These are phyloP conservation scores for Fusarium coffeatum DNA, from an alignment of 2,329 filamentous ascomycete genomes.

Conservation along the genomic window DNA sequence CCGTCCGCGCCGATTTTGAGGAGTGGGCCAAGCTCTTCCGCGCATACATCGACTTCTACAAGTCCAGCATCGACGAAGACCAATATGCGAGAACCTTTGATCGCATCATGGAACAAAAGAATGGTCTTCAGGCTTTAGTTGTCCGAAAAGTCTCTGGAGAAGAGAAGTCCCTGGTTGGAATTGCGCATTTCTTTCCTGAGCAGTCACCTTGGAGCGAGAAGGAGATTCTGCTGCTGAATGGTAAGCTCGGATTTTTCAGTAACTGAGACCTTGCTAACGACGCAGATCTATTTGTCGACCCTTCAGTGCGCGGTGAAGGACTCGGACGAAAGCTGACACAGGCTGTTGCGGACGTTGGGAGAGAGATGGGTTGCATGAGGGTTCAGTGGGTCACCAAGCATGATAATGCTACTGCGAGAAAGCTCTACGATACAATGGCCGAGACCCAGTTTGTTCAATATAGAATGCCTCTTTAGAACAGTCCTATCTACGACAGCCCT, in stretches of 20 bases:
- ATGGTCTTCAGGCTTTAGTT: conserved; percentile 18
- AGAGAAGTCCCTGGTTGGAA: conserved; percentile 2
- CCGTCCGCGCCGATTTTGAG: conserved; percentile 8
- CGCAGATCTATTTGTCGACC: conserved; percentile 23
- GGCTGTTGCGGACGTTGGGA: conserved; percentile 25
- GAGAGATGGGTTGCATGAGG: conserved; percentile 21
- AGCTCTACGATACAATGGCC: conserved; percentile 30
- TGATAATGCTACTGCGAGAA: conserved; percentile 20
- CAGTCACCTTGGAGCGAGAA: conserved; percentile 37
- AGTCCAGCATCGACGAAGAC: conserved; percentile 17
- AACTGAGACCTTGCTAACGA: too few relatives aligned
- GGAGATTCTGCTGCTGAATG: conserved; percentile 29
- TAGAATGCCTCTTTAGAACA: conserved; percentile 6
- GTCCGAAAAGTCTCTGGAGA: background rate
- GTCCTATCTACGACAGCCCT: rapidly evolving
- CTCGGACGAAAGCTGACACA: conserved; percentile 22
- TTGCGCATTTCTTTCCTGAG: conserved; percentile 36
- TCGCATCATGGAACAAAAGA: conserved; percentile 21
- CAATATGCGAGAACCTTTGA: conserved; percentile 28
- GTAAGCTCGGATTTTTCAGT: background rate
- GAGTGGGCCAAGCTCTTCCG: conserved; percentile 25
- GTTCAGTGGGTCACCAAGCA: conserved; percentile 37
- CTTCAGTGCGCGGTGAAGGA: conserved; percentile 2
- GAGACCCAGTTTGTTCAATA: conserved; percentile 34
- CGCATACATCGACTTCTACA: conserved; percentile 32